These are phyloP conservation scores for Pestalotiopsis sp. DNA, from an alignment of 2,329 filamentous ascomycete genomes.

Conservation along the genomic window DNA sequence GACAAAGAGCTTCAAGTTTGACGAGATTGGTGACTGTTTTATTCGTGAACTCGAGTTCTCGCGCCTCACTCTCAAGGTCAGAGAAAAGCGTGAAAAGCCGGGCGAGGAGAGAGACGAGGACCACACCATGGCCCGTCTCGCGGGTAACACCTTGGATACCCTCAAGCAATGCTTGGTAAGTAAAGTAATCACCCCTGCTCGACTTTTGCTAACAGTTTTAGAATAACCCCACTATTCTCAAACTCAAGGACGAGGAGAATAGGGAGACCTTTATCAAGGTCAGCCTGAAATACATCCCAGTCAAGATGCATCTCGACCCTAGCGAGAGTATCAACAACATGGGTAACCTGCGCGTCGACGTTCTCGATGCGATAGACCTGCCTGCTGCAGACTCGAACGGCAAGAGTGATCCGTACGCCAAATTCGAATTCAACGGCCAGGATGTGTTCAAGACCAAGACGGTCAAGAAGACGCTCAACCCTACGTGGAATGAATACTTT, in stretches of 20 bases:
- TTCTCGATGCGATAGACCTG: slow-evolving; percentile 84
- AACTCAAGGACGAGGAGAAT: slow-evolving; percentile 78
- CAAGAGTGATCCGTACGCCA: slow-evolving; percentile 96
- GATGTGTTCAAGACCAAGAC: slow-evolving; percentile 94
- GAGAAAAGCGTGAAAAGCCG: slow-evolving; percentile 77
- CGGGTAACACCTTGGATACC: slow-evolving; percentile 83
- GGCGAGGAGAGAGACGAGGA: slow-evolving; percentile 69
- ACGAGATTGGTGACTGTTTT: slow-evolving; percentile 94
- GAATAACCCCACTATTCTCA: slow-evolving; percentile 87
- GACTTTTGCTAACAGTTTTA: slow-evolving; percentile 34
- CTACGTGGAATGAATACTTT: slow-evolving; percentile 96
- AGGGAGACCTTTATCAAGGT: slow-evolving; percentile 80
- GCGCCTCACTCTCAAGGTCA: slow-evolving; percentile 82
- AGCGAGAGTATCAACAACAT: slow-evolving; percentile 99
- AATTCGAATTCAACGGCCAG: slow-evolving; percentile 86
- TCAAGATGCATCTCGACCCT: slow-evolving; percentile 91
- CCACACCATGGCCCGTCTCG: slow-evolving; percentile 77
- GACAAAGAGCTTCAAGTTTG: slow-evolving; percentile 71
- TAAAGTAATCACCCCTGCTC: slow-evolving; percentile 18
- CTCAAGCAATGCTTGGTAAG: slow-evolving; percentile 84
- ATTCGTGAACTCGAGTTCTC: slow-evolving; percentile 98
- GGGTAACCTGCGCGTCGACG: slow-evolving; percentile 90
- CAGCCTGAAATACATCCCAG: slow-evolving; percentile 91
- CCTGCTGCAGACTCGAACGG: slow-evolving; percentile 94
- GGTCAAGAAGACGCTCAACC: slow-evolving; percentile 95